Conservation (phyloP, 179 eudicot genomes). For the Drosera spatulata region DNA sequence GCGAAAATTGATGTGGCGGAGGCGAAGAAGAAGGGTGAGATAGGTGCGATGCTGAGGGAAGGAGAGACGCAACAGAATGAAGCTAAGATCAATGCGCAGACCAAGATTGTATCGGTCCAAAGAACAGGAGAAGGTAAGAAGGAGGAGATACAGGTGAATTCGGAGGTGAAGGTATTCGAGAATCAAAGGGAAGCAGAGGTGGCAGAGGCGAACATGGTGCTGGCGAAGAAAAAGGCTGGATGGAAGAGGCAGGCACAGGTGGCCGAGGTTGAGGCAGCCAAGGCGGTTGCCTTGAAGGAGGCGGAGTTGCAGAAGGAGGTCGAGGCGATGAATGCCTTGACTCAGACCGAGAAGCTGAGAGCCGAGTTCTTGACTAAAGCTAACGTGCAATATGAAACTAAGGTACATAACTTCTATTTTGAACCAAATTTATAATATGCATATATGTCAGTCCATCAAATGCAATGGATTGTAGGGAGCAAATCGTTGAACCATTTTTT, state of each 20-base stretch:
- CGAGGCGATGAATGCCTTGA: slow-evolving; percentile 25
- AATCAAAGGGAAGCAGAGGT: slow-evolving; percentile 28
- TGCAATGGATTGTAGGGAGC: too few relatives aligned
- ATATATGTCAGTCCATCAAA: too few relatives aligned
- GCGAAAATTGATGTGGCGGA: slow-evolving; percentile 30
- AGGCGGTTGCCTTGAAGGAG: slow-evolving; percentile 25
- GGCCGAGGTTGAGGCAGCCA: slow-evolving; percentile 28
- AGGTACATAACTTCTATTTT: slow-evolving; percentile 10
- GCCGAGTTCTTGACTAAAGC: slow-evolving; percentile 30
- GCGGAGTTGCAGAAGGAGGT: slow-evolving; percentile 31
- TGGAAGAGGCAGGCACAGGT: slow-evolving; percentile 24
- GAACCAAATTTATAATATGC: too few relatives aligned
- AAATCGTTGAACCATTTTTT: too few relatives aligned
- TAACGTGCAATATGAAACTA: slow-evolving; percentile 30
- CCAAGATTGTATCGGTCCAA: slow-evolving; percentile 17
- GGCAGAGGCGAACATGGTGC: slow-evolving; percentile 22
- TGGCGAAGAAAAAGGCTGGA: slow-evolving; percentile 24
- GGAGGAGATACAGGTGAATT: slow-evolving; percentile 18
- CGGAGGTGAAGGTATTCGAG: slow-evolving; percentile 25
- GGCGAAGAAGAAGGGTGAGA: slow-evolving; percentile 30
- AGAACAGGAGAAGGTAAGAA: slow-evolving; percentile 17
- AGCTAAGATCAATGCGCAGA: slow-evolving; percentile 24
- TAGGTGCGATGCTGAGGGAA: slow-evolving; percentile 21
- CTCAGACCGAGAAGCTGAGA: slow-evolving; percentile 27
- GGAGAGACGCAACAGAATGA: slow-evolving; percentile 31